Evolutionary conservation across 2,329 filamentous ascomycete genomes (phyloP), one percentile per base, ranked within the genome.

Genomic region (Xylaria sp.): DNA sequence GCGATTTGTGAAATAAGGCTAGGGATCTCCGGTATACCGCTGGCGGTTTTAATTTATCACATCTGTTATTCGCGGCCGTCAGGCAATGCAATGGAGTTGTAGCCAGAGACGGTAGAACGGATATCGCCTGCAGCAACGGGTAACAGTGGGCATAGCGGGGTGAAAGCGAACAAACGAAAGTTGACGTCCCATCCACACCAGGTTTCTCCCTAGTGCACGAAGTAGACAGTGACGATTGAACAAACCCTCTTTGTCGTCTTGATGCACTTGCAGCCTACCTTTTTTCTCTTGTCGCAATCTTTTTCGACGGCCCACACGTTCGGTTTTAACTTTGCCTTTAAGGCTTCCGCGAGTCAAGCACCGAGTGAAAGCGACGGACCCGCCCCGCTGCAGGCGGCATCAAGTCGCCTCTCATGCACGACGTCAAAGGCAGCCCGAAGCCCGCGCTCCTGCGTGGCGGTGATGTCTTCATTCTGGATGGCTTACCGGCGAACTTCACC

Each of bases 391-490:
- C 31, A 17, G 5, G 13, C 29, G 3, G 41, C 64, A 38, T 52
- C 62, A 3, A 52, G 69, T 43, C 33, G 53, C 41, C 37, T 40
- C 58, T 56, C 17, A 69, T 66, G 58, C 66, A 70, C 29, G 43
- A 49, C 37, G 63, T 62, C 60, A 10, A 38, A 1, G n/a, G n/a
- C 13, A 54, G 64, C 15, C 35, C 77, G 37, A 61, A 64, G 17
- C 68, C 76, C 57, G 71, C 73, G 3, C 75, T 64, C 29, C 55
- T 64, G 3, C 54, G 52, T 10, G 54, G 76, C 1, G 81, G 82
- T 9, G 85, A 87, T 64, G 77, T 83, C 19, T 76, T 87, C 56
- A 72, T 87, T 10, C 71, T 87, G 27, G 73, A 85, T 33, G 80
- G 81, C 56, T 73, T 88, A 10, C 84, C 84, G 1, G 72, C 78